Evolutionary conservation across 306 rosid species (phyloP).

Genomic region (Canavalia ensiformis): DNA sequence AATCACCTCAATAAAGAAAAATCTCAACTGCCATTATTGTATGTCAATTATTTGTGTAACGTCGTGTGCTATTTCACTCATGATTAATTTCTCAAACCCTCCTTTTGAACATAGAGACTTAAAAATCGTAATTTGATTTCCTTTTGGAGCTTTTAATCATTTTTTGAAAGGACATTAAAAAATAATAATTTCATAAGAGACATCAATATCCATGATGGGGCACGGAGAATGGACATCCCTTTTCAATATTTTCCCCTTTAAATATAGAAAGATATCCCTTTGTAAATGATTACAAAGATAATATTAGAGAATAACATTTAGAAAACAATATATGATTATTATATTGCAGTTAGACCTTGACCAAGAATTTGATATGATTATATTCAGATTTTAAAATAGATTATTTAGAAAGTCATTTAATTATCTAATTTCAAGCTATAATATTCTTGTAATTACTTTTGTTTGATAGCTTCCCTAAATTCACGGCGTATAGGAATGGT

Average conservation of each 20-base stretch:
- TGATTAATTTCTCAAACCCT: conserved; percentile 3
- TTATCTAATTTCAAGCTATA: neutral
- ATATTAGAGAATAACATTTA: neutral
- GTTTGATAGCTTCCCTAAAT: neutral
- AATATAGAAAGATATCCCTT: neutral
- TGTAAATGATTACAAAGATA: neutral
- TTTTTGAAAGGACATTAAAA: neutral
- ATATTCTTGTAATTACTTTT: neutral
- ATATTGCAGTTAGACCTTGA: neutral
- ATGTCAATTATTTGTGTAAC: conserved; percentile 47
- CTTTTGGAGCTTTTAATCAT: neutral
- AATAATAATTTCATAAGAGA: neutral
- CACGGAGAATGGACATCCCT: neutral
- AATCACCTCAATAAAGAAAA: conserved; percentile 45
- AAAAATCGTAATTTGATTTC: neutral
- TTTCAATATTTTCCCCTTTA: neutral
- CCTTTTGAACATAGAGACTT: neutral
- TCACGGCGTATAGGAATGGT: neutral
- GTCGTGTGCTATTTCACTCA: conserved; percentile 3
- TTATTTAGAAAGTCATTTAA: neutral
- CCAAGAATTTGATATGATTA: neutral
- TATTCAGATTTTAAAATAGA: neutral
- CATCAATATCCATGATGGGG: neutral
- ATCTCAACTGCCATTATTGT: conserved; percentile 49
- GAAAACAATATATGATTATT: neutral